phyloP scores from a whole-genome alignment of 164 flowering plant species.

The Malania oleifera region DNA sequence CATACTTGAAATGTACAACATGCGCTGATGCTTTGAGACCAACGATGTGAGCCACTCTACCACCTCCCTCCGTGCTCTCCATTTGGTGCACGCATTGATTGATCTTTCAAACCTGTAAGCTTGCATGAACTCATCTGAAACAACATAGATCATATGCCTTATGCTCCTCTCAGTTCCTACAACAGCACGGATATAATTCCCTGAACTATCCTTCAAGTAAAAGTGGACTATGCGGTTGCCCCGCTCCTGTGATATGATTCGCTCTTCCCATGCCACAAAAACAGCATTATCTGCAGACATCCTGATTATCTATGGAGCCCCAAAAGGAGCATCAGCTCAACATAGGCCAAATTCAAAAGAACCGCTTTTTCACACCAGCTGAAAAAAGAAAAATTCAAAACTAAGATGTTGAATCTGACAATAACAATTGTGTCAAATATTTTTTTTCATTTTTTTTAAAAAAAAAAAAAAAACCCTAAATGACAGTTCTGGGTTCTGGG shows the following conservation, averaged over 20 bases:
- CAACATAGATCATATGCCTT: slow-evolving; percentile 32
- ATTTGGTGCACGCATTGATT: slow-evolving; percentile 17
- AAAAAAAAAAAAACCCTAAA: slow-evolving; percentile 1
- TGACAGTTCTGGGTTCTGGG: not conserved
- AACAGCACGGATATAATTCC: slow-evolving; percentile 23
- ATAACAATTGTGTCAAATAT: too few species aligned
- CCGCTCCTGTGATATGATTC: slow-evolving; percentile 21
- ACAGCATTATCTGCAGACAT: slow-evolving; percentile 14
- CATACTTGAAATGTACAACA: slow-evolving; percentile 11
- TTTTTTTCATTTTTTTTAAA: too few species aligned
- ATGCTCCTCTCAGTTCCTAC: slow-evolving; percentile 33
- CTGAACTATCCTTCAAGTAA: slow-evolving; percentile 23
- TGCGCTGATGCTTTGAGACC: slow-evolving; percentile 7
- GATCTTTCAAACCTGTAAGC: slow-evolving; percentile 7
- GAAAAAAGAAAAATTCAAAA: not conserved
- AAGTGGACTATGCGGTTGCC: slow-evolving; percentile 28
- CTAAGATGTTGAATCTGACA: too few species aligned
- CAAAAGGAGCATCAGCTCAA: not conserved
- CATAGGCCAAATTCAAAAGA: slow-evolving; percentile 3
- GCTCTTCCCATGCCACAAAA: slow-evolving; percentile 33
- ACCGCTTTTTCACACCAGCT: slow-evolving; percentile 5
- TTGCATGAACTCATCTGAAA: slow-evolving; percentile 19
- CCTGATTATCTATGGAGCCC: not conserved
- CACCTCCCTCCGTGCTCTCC: slow-evolving; percentile 34
- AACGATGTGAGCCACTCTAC: slow-evolving; percentile 25